A percentile compares a stretch with the other conserved stretches of the same genome.
phyloP scores from a whole-genome alignment of 129 eudicot genomes.

The Heracleum sosnowskyi region DNA sequence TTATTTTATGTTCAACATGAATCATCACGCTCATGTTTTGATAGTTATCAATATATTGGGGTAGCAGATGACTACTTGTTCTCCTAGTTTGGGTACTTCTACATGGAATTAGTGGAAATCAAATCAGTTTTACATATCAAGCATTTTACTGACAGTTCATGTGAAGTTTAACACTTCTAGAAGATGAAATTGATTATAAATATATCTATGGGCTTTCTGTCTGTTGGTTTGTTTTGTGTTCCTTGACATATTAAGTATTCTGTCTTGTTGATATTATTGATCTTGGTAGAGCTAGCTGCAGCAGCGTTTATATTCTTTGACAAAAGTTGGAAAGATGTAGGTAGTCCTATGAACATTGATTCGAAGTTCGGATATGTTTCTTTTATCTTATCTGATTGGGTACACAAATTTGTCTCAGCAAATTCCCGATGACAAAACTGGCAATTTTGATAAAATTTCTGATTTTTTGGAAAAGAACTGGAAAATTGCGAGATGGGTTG shows the following conservation, averaged over 20 bases:
- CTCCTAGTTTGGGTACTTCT: neutral
- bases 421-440: slow-evolving; percentile 85
- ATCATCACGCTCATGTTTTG: slow-evolving; percentile 1
- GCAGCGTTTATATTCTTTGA: slow-evolving; percentile 82
- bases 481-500: slow-evolving; percentile 80
- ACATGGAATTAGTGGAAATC: neutral
- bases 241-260: slow-evolving; percentile 68
- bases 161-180: neutral
- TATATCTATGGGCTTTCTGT: neutral
- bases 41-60: neutral
- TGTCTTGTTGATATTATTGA: slow-evolving; percentile 57
- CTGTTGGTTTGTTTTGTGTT: slow-evolving; percentile 14
- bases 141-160: neutral
- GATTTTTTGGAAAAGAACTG: slow-evolving; percentile 66
- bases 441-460: slow-evolving; percentile 58
- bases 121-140: neutral
- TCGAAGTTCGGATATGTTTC: neutral
- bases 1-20: neutral
- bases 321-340: slow-evolving; percentile 76
- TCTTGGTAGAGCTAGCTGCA: slow-evolving; percentile 59
- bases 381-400: slow-evolving; percentile 7
- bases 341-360: slow-evolving; percentile 12
- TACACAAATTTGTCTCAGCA: slow-evolving; percentile 39
- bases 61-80: neutral
- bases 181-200: neutral